phyloP scores from a whole-genome alignment of 1,139 yeast species.

The Williopsis jadinii region DNA sequence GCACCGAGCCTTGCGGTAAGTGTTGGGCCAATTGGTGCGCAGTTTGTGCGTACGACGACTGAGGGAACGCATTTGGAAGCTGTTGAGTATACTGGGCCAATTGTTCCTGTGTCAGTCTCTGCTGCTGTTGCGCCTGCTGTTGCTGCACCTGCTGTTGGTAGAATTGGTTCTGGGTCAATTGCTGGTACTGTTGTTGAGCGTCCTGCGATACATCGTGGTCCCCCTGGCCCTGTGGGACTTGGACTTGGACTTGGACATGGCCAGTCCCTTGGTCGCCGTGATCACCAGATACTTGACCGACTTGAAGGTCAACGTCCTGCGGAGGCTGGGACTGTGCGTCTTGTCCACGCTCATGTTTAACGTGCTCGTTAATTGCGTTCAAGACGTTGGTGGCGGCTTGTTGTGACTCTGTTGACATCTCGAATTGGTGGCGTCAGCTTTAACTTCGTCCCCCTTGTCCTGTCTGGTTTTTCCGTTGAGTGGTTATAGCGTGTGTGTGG shows the following conservation, averaged over 20 bases:
- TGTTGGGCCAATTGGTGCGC: constrained; percentile 14
- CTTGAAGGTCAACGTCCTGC: neutral
- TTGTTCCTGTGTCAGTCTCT: constrained; percentile 4
- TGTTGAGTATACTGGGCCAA: constrained; percentile 13
- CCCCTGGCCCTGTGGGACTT: neutral
- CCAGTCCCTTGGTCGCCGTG: too few relatives aligned
- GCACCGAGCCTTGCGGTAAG: constrained; percentile 9
- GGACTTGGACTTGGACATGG: neutral
- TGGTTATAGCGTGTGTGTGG: too few relatives aligned
- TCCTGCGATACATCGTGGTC: neutral
- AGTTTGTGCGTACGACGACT: constrained; percentile 8
- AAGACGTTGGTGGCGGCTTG: constrained; percentile 16
- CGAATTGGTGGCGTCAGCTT: too few relatives aligned
- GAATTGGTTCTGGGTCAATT: constrained; percentile 1
- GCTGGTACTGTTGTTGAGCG: constrained; percentile 10
- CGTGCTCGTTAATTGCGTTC: constrained; percentile 9
- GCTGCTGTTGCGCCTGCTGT: constrained; percentile 9
- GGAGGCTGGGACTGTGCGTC: neutral
- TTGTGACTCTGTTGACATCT: too few relatives aligned
- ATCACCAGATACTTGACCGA: too few relatives aligned
- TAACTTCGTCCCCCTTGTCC: too few relatives aligned
- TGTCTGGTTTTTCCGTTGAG: too few relatives aligned
- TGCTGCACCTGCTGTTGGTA: constrained; percentile 9
- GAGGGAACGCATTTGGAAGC: constrained; percentile 2
- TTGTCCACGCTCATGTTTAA: constrained; percentile 6